Evolutionary conservation across 208 protist species (phyloP).

Genomic region (Crithidia mellificae): DNA sequence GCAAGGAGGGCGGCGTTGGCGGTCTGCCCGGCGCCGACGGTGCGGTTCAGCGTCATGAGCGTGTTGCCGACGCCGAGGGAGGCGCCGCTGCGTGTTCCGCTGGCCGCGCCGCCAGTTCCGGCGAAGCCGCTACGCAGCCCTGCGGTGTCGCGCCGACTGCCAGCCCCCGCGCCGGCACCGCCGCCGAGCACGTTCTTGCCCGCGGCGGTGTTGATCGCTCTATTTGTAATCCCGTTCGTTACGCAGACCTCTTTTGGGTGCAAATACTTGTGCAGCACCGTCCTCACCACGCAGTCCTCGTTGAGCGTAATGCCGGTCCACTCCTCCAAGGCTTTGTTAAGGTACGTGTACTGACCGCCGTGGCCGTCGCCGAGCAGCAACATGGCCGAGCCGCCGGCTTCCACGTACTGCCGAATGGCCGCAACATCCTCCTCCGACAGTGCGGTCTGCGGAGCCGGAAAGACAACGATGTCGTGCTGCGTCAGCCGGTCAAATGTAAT

Average conservation of each 20-base stretch:
- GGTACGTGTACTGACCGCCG: conserved; percentile 79
- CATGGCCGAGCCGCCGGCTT: conserved; percentile 90
- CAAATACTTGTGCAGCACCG: conserved; percentile 95
- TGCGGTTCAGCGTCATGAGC: conserved; percentile 66
- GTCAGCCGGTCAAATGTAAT: conserved; percentile 77
- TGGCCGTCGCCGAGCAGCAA: conserved; percentile 93
- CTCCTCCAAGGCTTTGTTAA: conserved; percentile 80
- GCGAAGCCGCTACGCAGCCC: conserved; percentile 17
- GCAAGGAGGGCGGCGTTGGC: conserved; percentile 24
- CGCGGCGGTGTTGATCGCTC: conserved; percentile 92
- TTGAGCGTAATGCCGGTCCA: conserved; percentile 94
- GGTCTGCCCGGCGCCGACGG: conserved; percentile 38
- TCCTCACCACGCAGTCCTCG: conserved; percentile 93
- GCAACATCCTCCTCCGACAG: conserved; percentile 80
- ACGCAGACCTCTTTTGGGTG: conserved; percentile 96
- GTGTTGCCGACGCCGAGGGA: conserved; percentile 36
- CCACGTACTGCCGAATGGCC: conserved; percentile 85
- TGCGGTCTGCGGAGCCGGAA: conserved; percentile 74
- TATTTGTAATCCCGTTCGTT: conserved; percentile 94
- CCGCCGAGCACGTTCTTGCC: conserved; percentile 82
- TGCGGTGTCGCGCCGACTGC: not conserved
- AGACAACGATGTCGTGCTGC: conserved; percentile 76
- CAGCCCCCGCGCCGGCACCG: conserved; percentile 1
- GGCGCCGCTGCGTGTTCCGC: conserved; percentile 17
- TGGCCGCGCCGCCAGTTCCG: conserved; percentile 4